Conservation (phyloP, 345 rosid genomes). For the Garcia nutans region DNA sequence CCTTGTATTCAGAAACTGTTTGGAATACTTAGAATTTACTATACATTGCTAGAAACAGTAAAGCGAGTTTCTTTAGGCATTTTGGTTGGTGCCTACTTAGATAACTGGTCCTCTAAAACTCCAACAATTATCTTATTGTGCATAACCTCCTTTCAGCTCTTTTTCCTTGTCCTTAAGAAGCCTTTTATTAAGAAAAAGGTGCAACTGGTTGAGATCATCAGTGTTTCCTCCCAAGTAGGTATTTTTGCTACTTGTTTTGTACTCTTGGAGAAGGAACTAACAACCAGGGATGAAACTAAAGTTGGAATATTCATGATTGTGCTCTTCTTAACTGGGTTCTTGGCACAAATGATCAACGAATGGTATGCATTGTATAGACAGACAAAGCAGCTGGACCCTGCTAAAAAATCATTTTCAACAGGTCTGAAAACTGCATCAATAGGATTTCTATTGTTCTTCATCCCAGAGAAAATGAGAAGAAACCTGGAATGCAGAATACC, state of each 20-base stretch:
- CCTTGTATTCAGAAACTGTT: slow-evolving; percentile 86
- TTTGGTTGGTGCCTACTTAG: slow-evolving; percentile 57
- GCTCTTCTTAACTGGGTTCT: slow-evolving; percentile 67
- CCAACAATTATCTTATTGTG: slow-evolving; percentile 52
- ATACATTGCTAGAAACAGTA: slow-evolving; percentile 61
- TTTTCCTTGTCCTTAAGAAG: slow-evolving; percentile 81
- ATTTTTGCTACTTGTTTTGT: slow-evolving; percentile 50
- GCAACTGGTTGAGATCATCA: slow-evolving; percentile 78
- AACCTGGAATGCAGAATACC: slow-evolving; percentile 49
- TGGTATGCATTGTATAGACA: slow-evolving; percentile 74
- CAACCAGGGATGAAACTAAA: slow-evolving; percentile 38
- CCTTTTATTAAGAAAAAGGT: slow-evolving; percentile 91
- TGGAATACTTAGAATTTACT: slow-evolving; percentile 91
- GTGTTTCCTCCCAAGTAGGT: slow-evolving; percentile 60
- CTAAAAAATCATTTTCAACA: slow-evolving; percentile 41
- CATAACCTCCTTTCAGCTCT: slow-evolving; percentile 80
- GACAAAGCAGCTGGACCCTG: slow-evolving; percentile 53
- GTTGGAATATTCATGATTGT: slow-evolving; percentile 65
- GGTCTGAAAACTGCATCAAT: slow-evolving; percentile 64
- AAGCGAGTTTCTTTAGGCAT: slow-evolving; percentile 64
- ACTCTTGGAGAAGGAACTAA: slow-evolving; percentile 42
- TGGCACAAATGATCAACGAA: slow-evolving; percentile 55
- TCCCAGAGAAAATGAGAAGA: slow-evolving; percentile 49
- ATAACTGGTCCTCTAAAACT: slow-evolving; percentile 45
- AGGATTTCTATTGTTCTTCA: slow-evolving; percentile 52